Percentiles rank a stretch among this genome's conserved stretches.
Evolutionary conservation across 2,329 filamentous ascomycete species (phyloP).

Genomic region (Tolypocladium inflatum): DNA sequence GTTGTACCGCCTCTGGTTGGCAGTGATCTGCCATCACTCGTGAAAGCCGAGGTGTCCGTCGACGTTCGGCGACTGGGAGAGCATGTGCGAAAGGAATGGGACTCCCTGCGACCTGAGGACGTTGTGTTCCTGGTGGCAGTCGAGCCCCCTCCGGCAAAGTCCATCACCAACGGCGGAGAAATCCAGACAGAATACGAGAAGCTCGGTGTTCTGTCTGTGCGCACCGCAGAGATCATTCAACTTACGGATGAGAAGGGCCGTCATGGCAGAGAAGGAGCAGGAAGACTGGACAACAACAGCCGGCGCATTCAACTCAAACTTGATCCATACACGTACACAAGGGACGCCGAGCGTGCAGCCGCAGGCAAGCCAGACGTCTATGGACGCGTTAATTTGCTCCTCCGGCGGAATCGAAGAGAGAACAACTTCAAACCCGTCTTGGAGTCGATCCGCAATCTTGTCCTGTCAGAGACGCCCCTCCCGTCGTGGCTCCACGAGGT

Average conservation of each 20-base stretch:
- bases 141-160: conserved; percentile 46
- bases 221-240: conserved; percentile 78
- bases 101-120: conserved; percentile 75
- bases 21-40: conserved; percentile 69
- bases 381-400: conserved; percentile 72
- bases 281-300: conserved; percentile 56
- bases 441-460: conserved; percentile 80
- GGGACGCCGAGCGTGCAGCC: conserved; percentile 58
- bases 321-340: conserved; percentile 67
- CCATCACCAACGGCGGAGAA: conserved; percentile 41
- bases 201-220: conserved; percentile 59
- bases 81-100: conserved; percentile 77
- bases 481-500: conserved; percentile 93
- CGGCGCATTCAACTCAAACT: conserved; percentile 72
- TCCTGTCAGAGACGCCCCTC: conserved; percentile 74
- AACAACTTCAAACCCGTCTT: conserved; percentile 96
- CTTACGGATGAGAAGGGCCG: conserved; percentile 79
- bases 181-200: conserved; percentile 42
- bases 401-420: conserved; percentile 75
- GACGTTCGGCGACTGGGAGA: conserved; percentile 75
- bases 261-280: conserved; percentile 51
- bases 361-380: conserved; percentile 72
- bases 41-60: conserved; percentile 76
- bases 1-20: conserved; percentile 77
- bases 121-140: conserved; percentile 81